Evolutionary conservation across 768 basidiomycete species (phyloP), one percentile per base, ranked within the genome.

Genomic region (Macrolepiota fuliginosa): DNA sequence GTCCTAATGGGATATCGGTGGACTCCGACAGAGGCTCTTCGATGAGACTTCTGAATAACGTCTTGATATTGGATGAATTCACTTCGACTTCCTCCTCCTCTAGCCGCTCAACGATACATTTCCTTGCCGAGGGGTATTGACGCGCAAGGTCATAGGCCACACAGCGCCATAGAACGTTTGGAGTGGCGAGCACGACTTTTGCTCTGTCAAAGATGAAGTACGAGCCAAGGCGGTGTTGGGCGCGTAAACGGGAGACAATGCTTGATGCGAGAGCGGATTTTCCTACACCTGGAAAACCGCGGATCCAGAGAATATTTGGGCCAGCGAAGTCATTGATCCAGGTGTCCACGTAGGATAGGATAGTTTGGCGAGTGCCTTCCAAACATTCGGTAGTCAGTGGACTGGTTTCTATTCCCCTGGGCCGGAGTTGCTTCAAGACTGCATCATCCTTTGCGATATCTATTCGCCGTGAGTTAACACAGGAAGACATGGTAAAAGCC

Each of bases 251-350:
- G 15, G n/a, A 50, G 11, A 58, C 59, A 35, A 68, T 52, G 12
- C 58, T 64, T 1, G 64, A 56, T 3, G 67, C 65, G 12, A 69
- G 63, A 22, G 68, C 53, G 17, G 69, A 70, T 27, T 71, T 71
- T 12, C 70, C 70, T 1, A 63, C 66, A 17, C 69, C 69, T 10
- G 69, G 69, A 58, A 55, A 60, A 5, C 70, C 70, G 6, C 47
- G 52, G 29, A 71, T 52, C 68, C 67, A 68, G 27, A 68, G 61
- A 13, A 71, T 65, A 51, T 70, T 71, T 3, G 27, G 40, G 24
- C 62, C 64, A 11, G 63, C 52, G 19, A 61, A 6, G 54, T 68
- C 63, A 46, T 63, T 46, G 12, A 64, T 45, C 70, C 63, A 58
- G 19, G 54, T 55, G 29, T 65, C 60, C 36, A 65, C 47, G 24